Percentiles rank a stretch among this genome's conserved stretches.
Conservation (phyloP, 2,329 filamentous ascomycete species). For the Nannizziopsis arthrosporioides region DNA sequence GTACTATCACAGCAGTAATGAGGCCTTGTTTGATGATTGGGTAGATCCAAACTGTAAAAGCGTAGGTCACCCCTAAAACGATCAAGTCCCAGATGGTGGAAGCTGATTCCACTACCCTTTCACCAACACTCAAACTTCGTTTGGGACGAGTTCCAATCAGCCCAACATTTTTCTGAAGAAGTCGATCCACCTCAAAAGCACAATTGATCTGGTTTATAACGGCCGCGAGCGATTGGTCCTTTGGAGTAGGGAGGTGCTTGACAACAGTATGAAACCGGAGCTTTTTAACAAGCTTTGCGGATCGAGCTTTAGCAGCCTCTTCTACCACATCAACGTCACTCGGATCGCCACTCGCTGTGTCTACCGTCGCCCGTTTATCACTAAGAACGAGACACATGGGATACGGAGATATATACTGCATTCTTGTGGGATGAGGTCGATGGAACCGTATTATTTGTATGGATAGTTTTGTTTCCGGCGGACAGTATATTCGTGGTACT, state of each 20-base stretch:
- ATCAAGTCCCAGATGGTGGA: constrained; percentile 71
- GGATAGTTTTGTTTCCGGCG: constrained; percentile 51
- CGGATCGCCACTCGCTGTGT: constrained; percentile 27
- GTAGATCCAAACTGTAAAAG: constrained; percentile 63
- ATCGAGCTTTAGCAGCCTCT: constrained; percentile 54
- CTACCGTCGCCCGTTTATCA: constrained; percentile 47
- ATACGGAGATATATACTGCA: constrained; percentile 91
- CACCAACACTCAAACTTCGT: constrained; percentile 80
- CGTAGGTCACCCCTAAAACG: constrained; percentile 54
- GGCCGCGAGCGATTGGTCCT: constrained; percentile 66
- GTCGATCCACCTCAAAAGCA: constrained; percentile 73
- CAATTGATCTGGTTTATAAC: constrained; percentile 95
- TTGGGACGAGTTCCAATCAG: constrained; percentile 70
- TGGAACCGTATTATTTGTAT: constrained; percentile 86
- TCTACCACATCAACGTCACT: constrained; percentile 60
- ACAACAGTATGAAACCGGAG: constrained; percentile 77
- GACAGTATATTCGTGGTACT: constrained; percentile 63
- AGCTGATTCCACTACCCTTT: constrained; percentile 87
- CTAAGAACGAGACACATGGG: constrained; percentile 80
- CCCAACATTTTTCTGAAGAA: constrained; percentile 83
- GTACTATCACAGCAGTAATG: constrained; percentile 64
- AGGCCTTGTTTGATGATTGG: constrained; percentile 63
- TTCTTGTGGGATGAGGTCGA: constrained; percentile 67
- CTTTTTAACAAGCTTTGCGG: constrained; percentile 65
- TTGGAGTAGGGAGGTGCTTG: constrained; percentile 61